These are phyloP conservation scores for Coemansia sp. DNA, from an alignment of 192 early-diverging fungal genomes.

Conservation along the genomic window DNA sequence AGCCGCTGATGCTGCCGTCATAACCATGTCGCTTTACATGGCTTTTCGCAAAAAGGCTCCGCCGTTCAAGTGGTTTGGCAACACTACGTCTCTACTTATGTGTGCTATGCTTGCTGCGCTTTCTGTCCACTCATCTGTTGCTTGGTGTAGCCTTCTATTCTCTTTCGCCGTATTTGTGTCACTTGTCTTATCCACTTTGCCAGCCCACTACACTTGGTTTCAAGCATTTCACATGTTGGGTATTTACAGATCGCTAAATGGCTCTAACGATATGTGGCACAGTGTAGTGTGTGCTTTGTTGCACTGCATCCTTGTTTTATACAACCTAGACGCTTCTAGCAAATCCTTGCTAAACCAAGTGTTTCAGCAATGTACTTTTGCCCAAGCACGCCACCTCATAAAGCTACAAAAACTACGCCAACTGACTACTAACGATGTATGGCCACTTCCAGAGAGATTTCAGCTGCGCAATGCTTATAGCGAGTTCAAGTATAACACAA, in stretches of 20 bases:
- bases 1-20: background rate
- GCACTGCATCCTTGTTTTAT: background rate
- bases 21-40: background rate
- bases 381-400: constrained; percentile 20
- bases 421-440: constrained; percentile 25
- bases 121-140: background rate
- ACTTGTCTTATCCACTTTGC: too few species aligned
- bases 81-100: background rate
- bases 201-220: background rate
- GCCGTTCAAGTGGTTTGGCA: background rate
- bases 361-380: background rate
- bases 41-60: background rate
- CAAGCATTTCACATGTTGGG: background rate
- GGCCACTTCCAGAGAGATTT: constrained; percentile 1
- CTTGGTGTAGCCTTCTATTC: background rate
- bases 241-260: background rate
- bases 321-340: background rate
- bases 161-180: too few species aligned
- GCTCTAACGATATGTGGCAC: background rate
- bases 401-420: constrained; percentile 5
- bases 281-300: background rate
- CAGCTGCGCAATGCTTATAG: background rate
- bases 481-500: constrained; percentile 28
- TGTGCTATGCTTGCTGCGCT: background rate
- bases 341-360: background rate